Evolutionary conservation across 306 rosid species (phyloP).

Genomic region (Vigna mungo): DNA sequence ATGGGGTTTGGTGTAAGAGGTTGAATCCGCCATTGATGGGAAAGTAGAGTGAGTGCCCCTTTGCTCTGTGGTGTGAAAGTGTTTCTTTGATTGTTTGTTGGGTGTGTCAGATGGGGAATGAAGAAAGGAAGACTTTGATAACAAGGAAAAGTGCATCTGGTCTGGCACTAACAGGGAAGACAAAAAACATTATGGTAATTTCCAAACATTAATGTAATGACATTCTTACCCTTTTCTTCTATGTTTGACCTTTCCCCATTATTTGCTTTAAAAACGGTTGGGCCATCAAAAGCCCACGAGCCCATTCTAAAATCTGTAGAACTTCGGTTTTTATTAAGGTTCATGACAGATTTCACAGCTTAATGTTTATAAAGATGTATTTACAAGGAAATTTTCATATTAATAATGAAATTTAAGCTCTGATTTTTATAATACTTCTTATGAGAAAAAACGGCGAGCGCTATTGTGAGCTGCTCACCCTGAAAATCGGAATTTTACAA

Average conservation of each 20-base stretch:
- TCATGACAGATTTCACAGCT: background rate
- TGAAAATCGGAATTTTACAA: too few relatives aligned
- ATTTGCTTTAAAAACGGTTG: background rate
- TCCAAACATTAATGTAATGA: conserved; percentile 10
- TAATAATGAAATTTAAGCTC: too few relatives aligned
- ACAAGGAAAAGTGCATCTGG: conserved; percentile 45
- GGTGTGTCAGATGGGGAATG: conserved; percentile 37
- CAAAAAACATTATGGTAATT: conserved; percentile 32
- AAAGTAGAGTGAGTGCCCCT: conserved; percentile 4
- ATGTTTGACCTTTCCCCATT: background rate
- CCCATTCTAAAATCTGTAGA: background rate
- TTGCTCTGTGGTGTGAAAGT: background rate
- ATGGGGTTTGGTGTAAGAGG: conserved; percentile 59
- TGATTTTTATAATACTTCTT: too few relatives aligned
- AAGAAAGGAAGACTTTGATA: conserved; percentile 59
- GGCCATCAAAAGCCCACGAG: conserved; percentile 17
- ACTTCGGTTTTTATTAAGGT: too few relatives aligned
- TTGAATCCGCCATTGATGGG: conserved; percentile 66
- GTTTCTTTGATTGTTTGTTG: background rate
- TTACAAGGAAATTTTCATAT: too few relatives aligned
- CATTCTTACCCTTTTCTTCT: conserved; percentile 6
- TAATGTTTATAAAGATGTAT: too few relatives aligned
- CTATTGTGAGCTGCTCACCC: too few relatives aligned
- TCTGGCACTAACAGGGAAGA: conserved; percentile 4
- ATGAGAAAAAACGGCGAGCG: too few relatives aligned